Base-by-base conservation (phyloP, 441 rosid genomes). In the Biscutella laevigata region DNA sequence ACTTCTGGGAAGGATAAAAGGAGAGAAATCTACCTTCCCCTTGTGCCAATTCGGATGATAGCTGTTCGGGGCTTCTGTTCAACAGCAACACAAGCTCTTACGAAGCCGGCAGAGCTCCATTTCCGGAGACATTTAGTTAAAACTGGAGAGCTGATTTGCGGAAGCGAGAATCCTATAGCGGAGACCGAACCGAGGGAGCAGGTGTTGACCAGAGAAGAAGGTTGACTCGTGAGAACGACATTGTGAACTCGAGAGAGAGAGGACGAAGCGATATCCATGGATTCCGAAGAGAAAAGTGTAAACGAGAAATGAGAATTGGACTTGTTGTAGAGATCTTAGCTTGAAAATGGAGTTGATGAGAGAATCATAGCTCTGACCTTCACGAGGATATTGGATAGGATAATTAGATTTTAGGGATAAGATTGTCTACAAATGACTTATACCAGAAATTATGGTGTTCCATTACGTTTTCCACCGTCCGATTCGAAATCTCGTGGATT, bases 1-100 rank as follows among this genome's bases (percentile, higher is more conserved):
- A n/a, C n/a, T n/a, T n/a, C n/a, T n/a, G n/a, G n/a, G n/a, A n/a
- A n/a, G n/a, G n/a, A n/a, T n/a, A n/a, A n/a, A n/a, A n/a, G n/a
- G n/a, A n/a, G n/a, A n/a, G n/a, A n/a, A n/a, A n/a, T n/a, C 17
- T 50, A 87, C 98, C 98, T 90, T 75, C 98, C 98, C 49, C 98
- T 63, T 7, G 96, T 90, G 37, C 98, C 98, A 53, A 90, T 90
- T 77, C 88, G 71, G 46, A 90, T 58, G 14, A 81, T 71, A 12
- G 90, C 77, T 22, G 84, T 84, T 67, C 81, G 80, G 17, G 87
- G 73, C 60, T 82, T 79, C 72, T 74, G 76, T 61, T 81, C 87
- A 50, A 77, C 83, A 53, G 86, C 75, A 34, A 77, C 77, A 37
- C 92, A 87, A 53, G 96, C 92, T 62, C 68, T 78, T 1, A 83